phyloP scores from a whole-genome alignment of 1,139 yeast genomes.

The Yamadazyma triangularis region DNA sequence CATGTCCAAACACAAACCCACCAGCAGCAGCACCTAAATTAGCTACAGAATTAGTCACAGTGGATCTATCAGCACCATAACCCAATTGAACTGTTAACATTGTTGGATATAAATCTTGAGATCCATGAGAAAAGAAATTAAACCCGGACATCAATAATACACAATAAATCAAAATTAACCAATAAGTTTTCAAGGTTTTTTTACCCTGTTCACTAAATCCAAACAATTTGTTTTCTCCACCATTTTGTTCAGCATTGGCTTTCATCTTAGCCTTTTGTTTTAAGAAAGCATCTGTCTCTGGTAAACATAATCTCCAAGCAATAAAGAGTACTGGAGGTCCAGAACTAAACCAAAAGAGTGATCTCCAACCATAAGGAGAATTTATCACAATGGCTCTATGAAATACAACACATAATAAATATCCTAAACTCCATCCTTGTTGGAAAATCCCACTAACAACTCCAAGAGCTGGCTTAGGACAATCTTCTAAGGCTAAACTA shows the following conservation, averaged over 20 bases:
- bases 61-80: conserved; percentile 23
- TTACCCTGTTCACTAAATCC: conserved; percentile 18
- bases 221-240: conserved; percentile 10
- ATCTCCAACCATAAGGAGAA: conserved; percentile 34
- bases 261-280: conserved; percentile 20
- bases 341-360: conserved; percentile 40
- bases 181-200: conserved; percentile 28
- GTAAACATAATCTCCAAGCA: conserved; percentile 30
- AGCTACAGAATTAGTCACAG: conserved; percentile 36
- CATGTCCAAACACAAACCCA: conserved; percentile 32
- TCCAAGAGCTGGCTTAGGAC: conserved; percentile 35
- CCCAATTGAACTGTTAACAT: conserved; percentile 26
- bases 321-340: conserved; percentile 38
- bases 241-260: conserved; percentile 8
- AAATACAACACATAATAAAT: conserved; percentile 38
- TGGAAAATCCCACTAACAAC: conserved; percentile 39
- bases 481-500: conserved; percentile 36
- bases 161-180: conserved; percentile 35
- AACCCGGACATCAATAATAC: conserved; percentile 40
- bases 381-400: conserved; percentile 35
- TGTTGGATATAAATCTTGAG: conserved; percentile 38
- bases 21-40: conserved; percentile 37
- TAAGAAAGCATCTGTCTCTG: conserved; percentile 34
- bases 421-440: conserved; percentile 44
- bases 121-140: conserved; percentile 37